Conservation (phyloP, 768 basidiomycete species). For the Tephrocybe sp. region DNA sequence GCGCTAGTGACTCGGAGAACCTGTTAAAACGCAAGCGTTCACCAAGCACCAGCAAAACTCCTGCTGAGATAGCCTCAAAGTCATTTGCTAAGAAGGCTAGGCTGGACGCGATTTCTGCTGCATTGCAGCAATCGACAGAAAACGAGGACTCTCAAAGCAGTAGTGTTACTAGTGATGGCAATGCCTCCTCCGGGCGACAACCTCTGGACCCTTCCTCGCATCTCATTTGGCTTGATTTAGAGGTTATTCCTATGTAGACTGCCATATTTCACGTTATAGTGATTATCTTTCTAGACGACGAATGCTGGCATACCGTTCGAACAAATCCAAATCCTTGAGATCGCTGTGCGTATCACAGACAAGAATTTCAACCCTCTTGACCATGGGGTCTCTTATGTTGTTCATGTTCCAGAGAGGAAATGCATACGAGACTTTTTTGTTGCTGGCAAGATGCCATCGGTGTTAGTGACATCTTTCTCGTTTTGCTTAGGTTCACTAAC, state of each 20-base stretch:
- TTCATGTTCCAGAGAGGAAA: slow-evolving; percentile 4
- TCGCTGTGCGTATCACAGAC: slow-evolving; percentile 11
- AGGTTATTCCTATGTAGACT: neutral
- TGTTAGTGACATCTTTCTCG: neutral
- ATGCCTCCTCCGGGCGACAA: neutral
- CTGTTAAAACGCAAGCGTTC: neutral
- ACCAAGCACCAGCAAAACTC: neutral
- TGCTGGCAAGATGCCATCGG: neutral
- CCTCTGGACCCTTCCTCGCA: neutral
- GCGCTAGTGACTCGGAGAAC: neutral
- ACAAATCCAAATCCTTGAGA: slow-evolving; percentile 2
- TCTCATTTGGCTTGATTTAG: slow-evolving; percentile 2
- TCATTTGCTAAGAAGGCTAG: neutral
- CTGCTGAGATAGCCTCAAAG: neutral
- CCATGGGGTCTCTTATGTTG: slow-evolving; percentile 5
- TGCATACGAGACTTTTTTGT: neutral
- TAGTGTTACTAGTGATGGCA: neutral
- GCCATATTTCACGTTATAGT: neutral
- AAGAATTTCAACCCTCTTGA: slow-evolving; percentile 6
- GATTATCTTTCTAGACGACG: neutral
- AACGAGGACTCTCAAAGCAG: neutral
- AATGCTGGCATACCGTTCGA: neutral
- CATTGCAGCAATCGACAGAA: neutral
- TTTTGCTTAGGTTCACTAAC: too few relatives aligned
- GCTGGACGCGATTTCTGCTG: neutral